phyloP scores from a whole-genome alignment of 345 rosid genomes.

The Eucalyptus cloeziana region DNA sequence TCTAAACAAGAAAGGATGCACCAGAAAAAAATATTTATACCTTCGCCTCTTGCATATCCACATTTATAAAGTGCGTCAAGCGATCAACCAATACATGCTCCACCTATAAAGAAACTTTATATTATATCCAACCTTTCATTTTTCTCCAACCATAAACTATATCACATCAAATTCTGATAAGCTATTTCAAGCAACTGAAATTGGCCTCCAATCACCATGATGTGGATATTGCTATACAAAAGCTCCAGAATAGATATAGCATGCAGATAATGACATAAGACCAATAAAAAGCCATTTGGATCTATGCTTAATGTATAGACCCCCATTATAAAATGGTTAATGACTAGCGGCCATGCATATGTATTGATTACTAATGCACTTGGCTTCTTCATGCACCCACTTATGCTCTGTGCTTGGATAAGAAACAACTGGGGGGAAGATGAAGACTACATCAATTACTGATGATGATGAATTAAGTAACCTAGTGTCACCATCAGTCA shows the following conservation, averaged over 20 bases:
- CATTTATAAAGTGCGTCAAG: slow-evolving; percentile 42
- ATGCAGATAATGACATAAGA: neutral
- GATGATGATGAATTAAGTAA: neutral
- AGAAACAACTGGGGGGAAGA: neutral
- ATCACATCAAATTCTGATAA: neutral
- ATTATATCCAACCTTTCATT: neutral
- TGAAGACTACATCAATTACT: neutral
- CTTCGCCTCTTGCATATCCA: slow-evolving; percentile 70
- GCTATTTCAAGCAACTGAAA: neutral
- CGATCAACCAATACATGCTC: slow-evolving; percentile 73
- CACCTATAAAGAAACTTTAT: slow-evolving; percentile 27
- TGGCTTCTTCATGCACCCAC: neutral
- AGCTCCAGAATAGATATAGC: neutral
- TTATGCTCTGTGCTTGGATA: neutral
- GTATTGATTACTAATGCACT: neutral
- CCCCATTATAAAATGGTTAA: neutral
- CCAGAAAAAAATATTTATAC: slow-evolving; percentile 5
- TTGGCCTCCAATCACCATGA: neutral
- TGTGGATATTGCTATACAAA: neutral
- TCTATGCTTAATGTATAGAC: neutral
- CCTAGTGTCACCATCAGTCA: neutral
- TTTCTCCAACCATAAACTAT: neutral
- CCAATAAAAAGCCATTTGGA: neutral
- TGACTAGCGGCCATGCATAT: neutral
- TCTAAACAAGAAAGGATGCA: neutral